Evolutionary conservation across 345 rosid genomes (phyloP), one percentile per base, ranked within the genome.

Genomic region (Gossypium arboreum): DNA sequence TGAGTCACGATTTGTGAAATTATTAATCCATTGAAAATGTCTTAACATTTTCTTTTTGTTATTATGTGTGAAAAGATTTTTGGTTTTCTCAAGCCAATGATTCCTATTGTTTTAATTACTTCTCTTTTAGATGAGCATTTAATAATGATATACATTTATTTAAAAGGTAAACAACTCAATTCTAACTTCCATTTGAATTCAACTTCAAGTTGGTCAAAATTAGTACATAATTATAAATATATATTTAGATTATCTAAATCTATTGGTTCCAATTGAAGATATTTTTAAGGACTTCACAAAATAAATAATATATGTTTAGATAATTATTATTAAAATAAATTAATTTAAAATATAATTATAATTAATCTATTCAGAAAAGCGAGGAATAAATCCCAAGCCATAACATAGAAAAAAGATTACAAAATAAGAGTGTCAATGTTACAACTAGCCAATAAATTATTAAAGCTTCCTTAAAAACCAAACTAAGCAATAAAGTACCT

Each of bases 131-230:
- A 24, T 27, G 17, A 63, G 2, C 4, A 18, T 20, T 20, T 56
- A 63, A 4, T 44, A 44, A 66, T 44, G 12, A 18, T 3, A 44
- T 43, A 2, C 16, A 66, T 66, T 44, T 2, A 66, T 11, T 62
- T 29, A 9, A 63, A 39, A 63, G 0, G 4, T 3, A 4, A 2
- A 64, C 13, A 17, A 63, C 68, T 16, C 7, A 39, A 5, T 39
- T 39, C 22, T 63, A 63, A 16, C 68, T 39, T 63, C 11, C 1
- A 16, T 34, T 17, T 63, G 22, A 60, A 54, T 72, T 77, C 62
- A 72, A 83, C 78, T 77, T 77, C 79, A 62, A 71, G 2, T 74
- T 34, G 73, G 75, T 72, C 76, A 66, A 81, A 34, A 68, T 68
- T 66, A 77, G 61, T 3, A 13, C 13, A 72, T 78, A 75, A 51